Evolutionary conservation across 176 grass and related monocot genomes (phyloP), one percentile per base, ranked within the genome.

Genomic region (Carex parvula): DNA sequence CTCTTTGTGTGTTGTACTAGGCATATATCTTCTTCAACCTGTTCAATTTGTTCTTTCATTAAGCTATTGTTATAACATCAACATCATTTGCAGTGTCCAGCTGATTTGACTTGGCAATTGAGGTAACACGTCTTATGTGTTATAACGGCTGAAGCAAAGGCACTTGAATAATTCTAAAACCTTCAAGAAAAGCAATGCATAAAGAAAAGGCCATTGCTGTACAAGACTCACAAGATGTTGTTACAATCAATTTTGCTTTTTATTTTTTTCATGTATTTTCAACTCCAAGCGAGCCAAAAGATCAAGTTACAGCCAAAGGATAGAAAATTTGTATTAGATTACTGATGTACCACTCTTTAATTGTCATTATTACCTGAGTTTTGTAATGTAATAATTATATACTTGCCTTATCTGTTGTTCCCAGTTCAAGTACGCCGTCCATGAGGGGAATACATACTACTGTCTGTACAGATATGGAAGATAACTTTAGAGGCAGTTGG

Each of bases 341-440:
- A 29, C 46, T 52, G 3, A 16, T 54, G 71, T 24, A 29, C 20
- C 8, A 21, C 4, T 62, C 60, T 76, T 54, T 54, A 13, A 12
- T 55, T 50, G 20, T 52, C 9, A 70, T n/a, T 52, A 74, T 22
- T 52, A 22, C 41, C 3, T 0, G 11, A 24, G n/a, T 26, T 22
- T 44, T 52, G 18, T 52, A 74, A 24, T 30, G 72, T 75, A 16
- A 48, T 8, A 67, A 50, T 39, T 29, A 69, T 59, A 5, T 48
- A 75, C 41, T 61, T 39, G 81, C 93, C 85, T 87, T 92, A 55
- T 98, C 93, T 42, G 80, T 95, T 2, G 88, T 92, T 29, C 95
- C 95, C 7, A 98, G 85, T 92, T 98, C 96, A 33, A 98, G 88
- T 48, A 98, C 83, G 41, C 89, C 88, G 61, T 95, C 86, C 8